A percentile compares a stretch with the other conserved stretches of the same genome.
These are phyloP conservation scores for Kwoniella sp. DNA, from an alignment of 768 basidiomycete species.

Conservation along the genomic window DNA sequence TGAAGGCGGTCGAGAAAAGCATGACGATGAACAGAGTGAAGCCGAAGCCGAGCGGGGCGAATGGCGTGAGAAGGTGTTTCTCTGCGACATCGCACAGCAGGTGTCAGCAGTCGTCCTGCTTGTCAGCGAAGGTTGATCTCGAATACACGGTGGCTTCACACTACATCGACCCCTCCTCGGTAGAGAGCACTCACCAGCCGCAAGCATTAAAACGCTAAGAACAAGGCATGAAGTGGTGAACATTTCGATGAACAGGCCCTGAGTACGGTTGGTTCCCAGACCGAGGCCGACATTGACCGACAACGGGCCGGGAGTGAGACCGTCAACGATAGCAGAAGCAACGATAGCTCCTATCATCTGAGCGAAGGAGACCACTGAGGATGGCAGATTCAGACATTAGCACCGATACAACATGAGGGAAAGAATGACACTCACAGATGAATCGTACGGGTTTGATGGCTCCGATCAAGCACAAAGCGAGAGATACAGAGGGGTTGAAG, in stretches of 20 bases:
- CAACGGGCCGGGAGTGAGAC: slow-evolving; percentile 45
- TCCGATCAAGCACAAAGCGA: slow-evolving; percentile 47
- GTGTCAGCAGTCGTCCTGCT: no score
- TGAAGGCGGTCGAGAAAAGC: slow-evolving; percentile 49
- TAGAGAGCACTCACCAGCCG: slow-evolving; percentile 44
- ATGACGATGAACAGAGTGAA: slow-evolving; percentile 48
- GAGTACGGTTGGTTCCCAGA: slow-evolving; percentile 39
- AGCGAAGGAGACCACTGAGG: slow-evolving; percentile 35
- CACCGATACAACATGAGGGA: background rate
- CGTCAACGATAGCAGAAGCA: slow-evolving; percentile 49
- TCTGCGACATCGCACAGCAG: slow-evolving; percentile 17
- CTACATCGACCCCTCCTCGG: background rate
- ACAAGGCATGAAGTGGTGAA: slow-evolving; percentile 50
- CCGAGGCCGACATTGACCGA: slow-evolving; percentile 35
- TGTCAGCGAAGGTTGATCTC: slow-evolving; percentile 8
- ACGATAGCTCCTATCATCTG: slow-evolving; percentile 49
- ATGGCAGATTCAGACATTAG: background rate
- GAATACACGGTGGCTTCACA: no score
- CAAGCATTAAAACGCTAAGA: slow-evolving; percentile 51
- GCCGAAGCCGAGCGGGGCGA: slow-evolving; percentile 51
- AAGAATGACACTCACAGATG: slow-evolving; percentile 32
- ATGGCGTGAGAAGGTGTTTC: slow-evolving; percentile 44
- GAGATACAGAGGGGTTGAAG: slow-evolving; percentile 51
- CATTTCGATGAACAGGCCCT: slow-evolving; percentile 55
- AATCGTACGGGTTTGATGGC: slow-evolving; percentile 51